These are phyloP conservation scores for Dioszegia crocea DNA, from an alignment of 768 basidiomycete genomes.

Conservation along the genomic window DNA sequence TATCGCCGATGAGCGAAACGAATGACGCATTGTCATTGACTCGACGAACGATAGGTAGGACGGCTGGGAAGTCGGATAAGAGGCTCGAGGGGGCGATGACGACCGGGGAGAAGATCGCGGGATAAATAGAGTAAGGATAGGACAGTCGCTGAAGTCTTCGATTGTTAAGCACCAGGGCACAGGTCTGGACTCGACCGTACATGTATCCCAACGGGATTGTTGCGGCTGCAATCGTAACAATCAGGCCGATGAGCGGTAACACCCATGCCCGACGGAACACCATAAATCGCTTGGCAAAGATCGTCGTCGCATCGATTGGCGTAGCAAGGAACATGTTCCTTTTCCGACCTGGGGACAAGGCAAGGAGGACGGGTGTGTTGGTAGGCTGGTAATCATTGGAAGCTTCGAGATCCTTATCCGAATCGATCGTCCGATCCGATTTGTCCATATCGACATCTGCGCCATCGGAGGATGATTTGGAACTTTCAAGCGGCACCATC, in stretches of 20 bases:
- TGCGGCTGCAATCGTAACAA: conserved; percentile 60
- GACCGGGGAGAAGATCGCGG: conserved; percentile 10
- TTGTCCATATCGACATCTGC: background rate
- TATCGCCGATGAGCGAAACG: conserved; percentile 54
- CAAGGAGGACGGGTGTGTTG: background rate
- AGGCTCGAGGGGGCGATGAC: conserved; percentile 14
- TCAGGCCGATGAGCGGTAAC: conserved; percentile 58
- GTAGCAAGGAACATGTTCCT: conserved; percentile 52
- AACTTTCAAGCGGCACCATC: background rate
- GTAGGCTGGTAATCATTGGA: background rate
- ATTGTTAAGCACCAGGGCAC: conserved; percentile 36
- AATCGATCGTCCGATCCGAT: background rate
- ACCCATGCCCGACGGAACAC: conserved; percentile 68
- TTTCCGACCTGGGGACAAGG: conserved; percentile 47
- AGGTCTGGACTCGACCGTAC: conserved; percentile 56
- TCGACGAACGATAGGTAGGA: background rate
- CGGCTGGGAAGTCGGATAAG: background rate
- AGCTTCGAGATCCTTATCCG: conserved; percentile 22
- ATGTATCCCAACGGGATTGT: conserved; percentile 68
- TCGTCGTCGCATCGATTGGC: conserved; percentile 64
- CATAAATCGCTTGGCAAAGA: conserved; percentile 67
- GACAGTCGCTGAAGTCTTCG: conserved; percentile 13
- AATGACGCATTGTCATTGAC: conserved; percentile 60
- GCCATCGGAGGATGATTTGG: background rate
- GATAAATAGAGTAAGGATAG: conserved; percentile 16